Evolutionary conservation across 2,329 filamentous ascomycete species (phyloP).

Genomic region (Apiospora kogelbergensis): DNA sequence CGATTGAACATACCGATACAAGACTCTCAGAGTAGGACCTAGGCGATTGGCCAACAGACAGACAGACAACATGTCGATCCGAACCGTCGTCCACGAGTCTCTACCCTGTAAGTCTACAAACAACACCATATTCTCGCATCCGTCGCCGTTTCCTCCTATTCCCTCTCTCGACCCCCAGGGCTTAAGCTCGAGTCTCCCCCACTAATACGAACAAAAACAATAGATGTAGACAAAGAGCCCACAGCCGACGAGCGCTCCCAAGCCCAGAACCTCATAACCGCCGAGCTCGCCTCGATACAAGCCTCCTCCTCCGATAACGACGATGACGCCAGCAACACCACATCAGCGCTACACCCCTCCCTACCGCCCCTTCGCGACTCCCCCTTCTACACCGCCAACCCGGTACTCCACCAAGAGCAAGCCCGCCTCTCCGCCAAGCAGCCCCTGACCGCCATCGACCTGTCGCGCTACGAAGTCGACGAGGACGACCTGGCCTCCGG

Average conservation of each 20-base stretch:
- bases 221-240: constrained; percentile 80
- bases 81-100: constrained; percentile 72
- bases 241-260: constrained; percentile 61
- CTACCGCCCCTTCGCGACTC: constrained; percentile 52
- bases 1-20: not conserved
- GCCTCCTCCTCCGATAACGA: constrained; percentile 29
- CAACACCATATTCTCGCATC: not conserved
- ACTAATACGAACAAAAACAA: not conserved
- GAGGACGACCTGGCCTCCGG: constrained; percentile 50
- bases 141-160: too few species aligned
- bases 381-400: constrained; percentile 58
- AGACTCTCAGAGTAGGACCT: not conserved
- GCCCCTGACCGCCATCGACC: constrained; percentile 68
- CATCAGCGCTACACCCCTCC: constrained; percentile 45
- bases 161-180: not conserved
- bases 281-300: constrained; percentile 58
- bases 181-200: not conserved
- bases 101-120: constrained; percentile 65
- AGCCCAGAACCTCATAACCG: constrained; percentile 68
- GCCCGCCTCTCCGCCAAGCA: constrained; percentile 60
- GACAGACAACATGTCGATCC: constrained; percentile 58
- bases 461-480: constrained; percentile 79
- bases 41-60: constrained; percentile 16
- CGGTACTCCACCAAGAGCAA: constrained; percentile 68
- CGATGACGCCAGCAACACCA: constrained; percentile 23